phyloP scores from a whole-genome alignment of 2,329 filamentous ascomycete genomes.

The Gliomastix tumulicola region DNA sequence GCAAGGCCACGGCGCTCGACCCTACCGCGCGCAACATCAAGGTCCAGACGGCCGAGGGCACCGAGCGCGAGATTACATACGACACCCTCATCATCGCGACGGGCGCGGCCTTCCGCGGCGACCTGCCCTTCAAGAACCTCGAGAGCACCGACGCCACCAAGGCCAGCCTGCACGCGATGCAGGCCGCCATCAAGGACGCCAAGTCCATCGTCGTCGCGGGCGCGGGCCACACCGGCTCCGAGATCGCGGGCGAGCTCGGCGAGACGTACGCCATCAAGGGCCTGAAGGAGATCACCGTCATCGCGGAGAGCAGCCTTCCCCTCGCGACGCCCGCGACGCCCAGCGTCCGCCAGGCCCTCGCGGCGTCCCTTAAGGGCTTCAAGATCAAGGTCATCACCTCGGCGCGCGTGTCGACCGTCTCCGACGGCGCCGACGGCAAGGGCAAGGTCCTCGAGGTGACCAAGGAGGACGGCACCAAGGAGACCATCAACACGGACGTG shows the following conservation, averaged over 20 bases:
- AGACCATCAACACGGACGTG: constrained; percentile 31
- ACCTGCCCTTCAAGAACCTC: constrained; percentile 42
- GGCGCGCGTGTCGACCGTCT: constrained; percentile 26
- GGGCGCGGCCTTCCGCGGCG: constrained; percentile 33
- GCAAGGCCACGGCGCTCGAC: constrained; percentile 36
- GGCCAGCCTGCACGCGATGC: constrained; percentile 25
- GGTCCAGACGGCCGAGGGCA: constrained; percentile 26
- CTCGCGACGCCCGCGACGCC: constrained; percentile 21
- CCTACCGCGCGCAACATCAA: constrained; percentile 31
- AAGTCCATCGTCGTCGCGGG: constrained; percentile 43
- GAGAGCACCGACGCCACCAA: constrained; percentile 33
- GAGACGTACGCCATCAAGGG: constrained; percentile 34
- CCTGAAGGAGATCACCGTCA: constrained; percentile 37
- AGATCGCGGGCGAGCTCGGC: constrained; percentile 44
- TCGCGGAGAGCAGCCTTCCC: constrained; percentile 30
- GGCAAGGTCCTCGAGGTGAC: constrained; percentile 24
- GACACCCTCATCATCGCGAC: constrained; percentile 49
- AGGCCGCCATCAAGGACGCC: constrained; percentile 29
- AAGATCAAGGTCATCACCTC: constrained; percentile 32
- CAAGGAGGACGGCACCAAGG: constrained; percentile 21
- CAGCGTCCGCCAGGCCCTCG: constrained; percentile 28
- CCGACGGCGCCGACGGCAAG: constrained; percentile 8
- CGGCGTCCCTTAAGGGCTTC: constrained; percentile 32
- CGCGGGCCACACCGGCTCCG: constrained; percentile 41
- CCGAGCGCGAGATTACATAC: constrained; percentile 30